Conservation (phyloP, 78 protist species). For the Andalucia godoyi region DNA sequence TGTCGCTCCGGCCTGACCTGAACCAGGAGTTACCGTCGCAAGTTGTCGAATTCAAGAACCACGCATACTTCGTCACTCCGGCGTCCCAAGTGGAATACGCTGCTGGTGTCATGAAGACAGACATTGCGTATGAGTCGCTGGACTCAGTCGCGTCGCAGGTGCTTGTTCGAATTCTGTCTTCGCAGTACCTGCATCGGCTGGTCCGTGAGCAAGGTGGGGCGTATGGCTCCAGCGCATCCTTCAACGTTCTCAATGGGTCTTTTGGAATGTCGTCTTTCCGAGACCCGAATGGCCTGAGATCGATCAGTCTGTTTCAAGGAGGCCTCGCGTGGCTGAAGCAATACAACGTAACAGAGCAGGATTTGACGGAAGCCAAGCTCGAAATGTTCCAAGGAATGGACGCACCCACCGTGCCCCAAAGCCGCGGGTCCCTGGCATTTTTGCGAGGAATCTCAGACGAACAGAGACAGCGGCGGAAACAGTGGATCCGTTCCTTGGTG, state of each 20-base stretch:
- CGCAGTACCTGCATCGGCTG: slow-evolving; percentile 53
- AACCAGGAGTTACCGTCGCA: background rate
- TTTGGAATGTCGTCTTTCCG: slow-evolving; percentile 45
- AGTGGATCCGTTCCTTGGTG: too few species aligned
- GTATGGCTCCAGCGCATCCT: slow-evolving; percentile 40
- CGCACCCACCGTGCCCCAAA: slow-evolving; percentile 54
- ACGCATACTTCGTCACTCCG: background rate
- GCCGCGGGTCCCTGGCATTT: slow-evolving; percentile 35
- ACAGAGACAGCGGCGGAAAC: too few species aligned
- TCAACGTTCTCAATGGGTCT: slow-evolving; percentile 3
- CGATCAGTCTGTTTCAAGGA: background rate
- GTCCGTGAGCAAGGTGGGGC: slow-evolving; percentile 88
- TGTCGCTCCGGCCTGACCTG: too few species aligned
- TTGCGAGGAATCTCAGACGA: slow-evolving; percentile 29
- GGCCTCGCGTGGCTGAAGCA: background rate
- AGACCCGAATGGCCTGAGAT: slow-evolving; percentile 32
- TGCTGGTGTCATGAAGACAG: background rate
- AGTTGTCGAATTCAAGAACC: background rate
- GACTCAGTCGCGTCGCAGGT: background rate
- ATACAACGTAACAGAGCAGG: background rate
- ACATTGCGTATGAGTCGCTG: background rate
- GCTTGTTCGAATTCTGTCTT: background rate
- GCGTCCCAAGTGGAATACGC: background rate
- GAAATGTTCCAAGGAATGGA: slow-evolving; percentile 39
- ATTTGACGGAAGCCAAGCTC: slow-evolving; percentile 35